Evolutionary conservation across 495 filamentous ascomycete species (phyloP), one percentile per base, ranked within the genome.

Genomic region (Annulohypoxylon bovei): DNA sequence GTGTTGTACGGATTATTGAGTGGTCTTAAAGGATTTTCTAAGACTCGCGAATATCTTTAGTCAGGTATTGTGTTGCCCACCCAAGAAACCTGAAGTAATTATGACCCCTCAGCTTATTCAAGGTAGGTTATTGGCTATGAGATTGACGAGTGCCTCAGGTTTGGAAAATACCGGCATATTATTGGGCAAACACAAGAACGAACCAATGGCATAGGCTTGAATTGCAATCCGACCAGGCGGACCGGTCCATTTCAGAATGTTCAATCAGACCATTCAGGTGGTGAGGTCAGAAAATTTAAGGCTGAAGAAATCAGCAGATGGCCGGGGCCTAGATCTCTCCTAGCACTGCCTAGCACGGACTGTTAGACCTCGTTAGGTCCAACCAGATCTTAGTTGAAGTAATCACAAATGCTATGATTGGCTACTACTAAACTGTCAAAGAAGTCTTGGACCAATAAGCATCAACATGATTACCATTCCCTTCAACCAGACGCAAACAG

Each of bases 321-420:
- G 68, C 61, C 33, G 7, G 4, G 9, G 2, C 14, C 59, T 58
- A 39, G 58, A 71, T 62, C 63, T 47, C 40, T 35, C 4, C 30
- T 53, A 53, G 47, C 44, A 25, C 44, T 25, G 8, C n/a, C n/a
- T 18, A 42, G 37, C 22, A 11, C 22, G 23, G 49, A 11, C 27
- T 1, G 22, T 16, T 55, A 49, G 30, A 16, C 69, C 22, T 1
- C 12, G 20, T 7, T 47, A 25, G 44, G 20, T 2, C 44, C 46
- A 67, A 22, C 47, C 12, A 52, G 37, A 23, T 33, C 18, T 6
- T 18, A 28, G 47, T 20, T 11, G 35, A 65, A 65, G 50, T 72
- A 72, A 72, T 72, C 61, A 72, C 11, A 50, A 47, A 30, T 22
- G 32, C 33, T 25, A 12, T 57, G 63, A 72, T 72, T 72, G 70